Evolutionary conservation across 805 yeast genomes (phyloP).

Genomic region (Pichia exigua): DNA sequence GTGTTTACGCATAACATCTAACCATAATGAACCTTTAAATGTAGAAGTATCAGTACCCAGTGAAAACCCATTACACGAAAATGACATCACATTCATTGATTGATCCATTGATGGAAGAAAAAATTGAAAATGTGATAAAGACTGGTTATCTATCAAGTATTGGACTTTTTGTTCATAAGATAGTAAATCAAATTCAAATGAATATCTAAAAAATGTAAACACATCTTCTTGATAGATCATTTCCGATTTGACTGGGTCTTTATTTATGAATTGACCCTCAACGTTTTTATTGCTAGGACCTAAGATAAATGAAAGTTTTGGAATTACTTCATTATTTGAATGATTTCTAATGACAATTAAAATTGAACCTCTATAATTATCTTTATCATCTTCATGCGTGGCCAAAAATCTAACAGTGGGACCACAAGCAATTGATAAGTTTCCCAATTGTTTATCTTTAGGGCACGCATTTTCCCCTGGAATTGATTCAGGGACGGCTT

Average conservation of each 20-base stretch:
- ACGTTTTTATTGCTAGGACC: conserved; percentile 26
- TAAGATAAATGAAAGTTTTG: conserved; percentile 23
- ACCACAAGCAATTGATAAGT: conserved; percentile 55
- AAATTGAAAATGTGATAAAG: conserved; percentile 43
- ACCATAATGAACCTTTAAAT: conserved; percentile 79
- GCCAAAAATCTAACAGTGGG: conserved; percentile 69
- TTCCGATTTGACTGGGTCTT: conserved; percentile 24
- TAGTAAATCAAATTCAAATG: conserved; percentile 41
- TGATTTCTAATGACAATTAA: conserved; percentile 51
- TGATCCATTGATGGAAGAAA: conserved; percentile 55
- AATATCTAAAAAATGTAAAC: conserved; percentile 59
- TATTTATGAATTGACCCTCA: conserved; percentile 26
- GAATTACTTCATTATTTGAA: conserved; percentile 12
- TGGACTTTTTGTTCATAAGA: conserved; percentile 52
- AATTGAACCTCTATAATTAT: conserved; percentile 60
- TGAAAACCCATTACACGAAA: conserved; percentile 89
- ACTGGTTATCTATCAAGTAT: conserved; percentile 49
- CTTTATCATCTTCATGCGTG: conserved; percentile 41
- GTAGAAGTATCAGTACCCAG: conserved; percentile 54
- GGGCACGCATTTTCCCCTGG: conserved; percentile 14
- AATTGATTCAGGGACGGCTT: conserved; percentile 16
- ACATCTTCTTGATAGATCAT: conserved; percentile 37
- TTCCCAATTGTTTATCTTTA: conserved; percentile 19
- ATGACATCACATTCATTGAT: conserved; percentile 76
- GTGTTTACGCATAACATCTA: conserved; percentile 71